phyloP scores from a whole-genome alignment of 2,329 filamentous ascomycete genomes.

The Ceratocystis cacaofunesta region DNA sequence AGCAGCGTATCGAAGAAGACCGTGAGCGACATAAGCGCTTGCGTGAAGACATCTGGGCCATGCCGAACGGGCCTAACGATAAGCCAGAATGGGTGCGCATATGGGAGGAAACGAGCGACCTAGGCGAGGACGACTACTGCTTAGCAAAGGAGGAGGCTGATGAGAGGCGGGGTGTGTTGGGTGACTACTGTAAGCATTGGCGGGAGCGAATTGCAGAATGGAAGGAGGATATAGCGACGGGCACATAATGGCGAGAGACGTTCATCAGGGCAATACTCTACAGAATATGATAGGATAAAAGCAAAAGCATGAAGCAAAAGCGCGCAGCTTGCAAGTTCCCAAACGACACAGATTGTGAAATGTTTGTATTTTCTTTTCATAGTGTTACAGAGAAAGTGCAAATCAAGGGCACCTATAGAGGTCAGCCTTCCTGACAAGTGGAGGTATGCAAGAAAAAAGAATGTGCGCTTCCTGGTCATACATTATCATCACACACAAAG shows the following conservation, averaged over 20 bases:
- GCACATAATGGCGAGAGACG: not conserved
- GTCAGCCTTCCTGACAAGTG: not conserved
- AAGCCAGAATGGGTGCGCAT: slow-evolving; percentile 62
- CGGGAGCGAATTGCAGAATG: slow-evolving; percentile 5
- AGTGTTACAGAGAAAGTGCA: slow-evolving; percentile 24
- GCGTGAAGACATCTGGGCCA: slow-evolving; percentile 85
- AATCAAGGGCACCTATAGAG: slow-evolving; percentile 22
- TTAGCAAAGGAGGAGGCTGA: slow-evolving; percentile 57
- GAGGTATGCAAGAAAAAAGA: not conserved
- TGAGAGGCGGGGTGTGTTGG: slow-evolving; percentile 28
- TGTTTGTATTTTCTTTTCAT: slow-evolving; percentile 17
- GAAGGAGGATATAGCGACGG: not conserved
- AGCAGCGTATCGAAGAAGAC: slow-evolving; percentile 94
- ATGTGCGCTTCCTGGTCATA: slow-evolving; percentile 4
- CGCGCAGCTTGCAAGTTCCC: not conserved
- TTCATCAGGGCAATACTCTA: not conserved
- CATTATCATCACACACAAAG: slow-evolving; percentile 8
- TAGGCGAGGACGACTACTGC: slow-evolving; percentile 74
- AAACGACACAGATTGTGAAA: slow-evolving; percentile 2
- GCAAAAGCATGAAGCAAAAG: too few relatives aligned
- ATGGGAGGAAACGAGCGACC: slow-evolving; percentile 76
- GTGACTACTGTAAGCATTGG: slow-evolving; percentile 18
- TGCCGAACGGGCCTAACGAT: slow-evolving; percentile 43
- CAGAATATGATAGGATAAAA: too few relatives aligned
- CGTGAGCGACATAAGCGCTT: slow-evolving; percentile 84